phyloP scores from a whole-genome alignment of 352 stramenopile species.

The Pythium rishiriense region DNA sequence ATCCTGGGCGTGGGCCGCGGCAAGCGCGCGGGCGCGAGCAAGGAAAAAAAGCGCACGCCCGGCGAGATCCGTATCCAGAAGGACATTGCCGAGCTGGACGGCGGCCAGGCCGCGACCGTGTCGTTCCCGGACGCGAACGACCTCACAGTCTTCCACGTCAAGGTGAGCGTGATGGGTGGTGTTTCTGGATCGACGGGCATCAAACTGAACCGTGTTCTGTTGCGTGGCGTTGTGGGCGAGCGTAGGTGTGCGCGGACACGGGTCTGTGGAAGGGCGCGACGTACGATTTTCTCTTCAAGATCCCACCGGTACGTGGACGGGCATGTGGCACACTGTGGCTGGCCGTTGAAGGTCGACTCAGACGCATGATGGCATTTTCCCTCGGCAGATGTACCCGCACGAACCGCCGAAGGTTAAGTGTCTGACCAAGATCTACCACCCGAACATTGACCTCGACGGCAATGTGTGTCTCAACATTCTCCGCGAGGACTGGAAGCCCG shows the following conservation, averaged over 20 bases:
- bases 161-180: slow-evolving; percentile 39
- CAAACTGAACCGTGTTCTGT: no score
- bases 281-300: slow-evolving; percentile 98
- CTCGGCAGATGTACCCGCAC: slow-evolving; percentile 91
- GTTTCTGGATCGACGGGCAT: no score
- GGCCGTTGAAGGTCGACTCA: no score
- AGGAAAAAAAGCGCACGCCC: slow-evolving; percentile 93
- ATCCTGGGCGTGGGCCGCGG: slow-evolving; percentile 83
- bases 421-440: slow-evolving; percentile 98
- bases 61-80: slow-evolving; percentile 99
- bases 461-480: slow-evolving; percentile 99
- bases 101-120: slow-evolving; percentile 94
- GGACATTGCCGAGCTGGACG: slow-evolving; percentile 98
- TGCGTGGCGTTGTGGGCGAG: slow-evolving; percentile 24
- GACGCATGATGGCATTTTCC: not conserved
- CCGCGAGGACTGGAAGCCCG: slow-evolving; percentile 98
- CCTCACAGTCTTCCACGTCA: slow-evolving; percentile 92
- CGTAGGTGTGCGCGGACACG: slow-evolving; percentile 91
- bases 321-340: no score
- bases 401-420: slow-evolving; percentile 98
- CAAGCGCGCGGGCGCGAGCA: slow-evolving; percentile 61
- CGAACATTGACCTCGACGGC: slow-evolving; percentile 98
- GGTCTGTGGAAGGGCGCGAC: slow-evolving; percentile 97
- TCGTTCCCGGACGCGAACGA: slow-evolving; percentile 97
- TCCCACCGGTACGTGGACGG: slow-evolving; percentile 89